Evolutionary conservation across 495 filamentous ascomycete species (phyloP).

Genomic region (Hypoxylon rickii): DNA sequence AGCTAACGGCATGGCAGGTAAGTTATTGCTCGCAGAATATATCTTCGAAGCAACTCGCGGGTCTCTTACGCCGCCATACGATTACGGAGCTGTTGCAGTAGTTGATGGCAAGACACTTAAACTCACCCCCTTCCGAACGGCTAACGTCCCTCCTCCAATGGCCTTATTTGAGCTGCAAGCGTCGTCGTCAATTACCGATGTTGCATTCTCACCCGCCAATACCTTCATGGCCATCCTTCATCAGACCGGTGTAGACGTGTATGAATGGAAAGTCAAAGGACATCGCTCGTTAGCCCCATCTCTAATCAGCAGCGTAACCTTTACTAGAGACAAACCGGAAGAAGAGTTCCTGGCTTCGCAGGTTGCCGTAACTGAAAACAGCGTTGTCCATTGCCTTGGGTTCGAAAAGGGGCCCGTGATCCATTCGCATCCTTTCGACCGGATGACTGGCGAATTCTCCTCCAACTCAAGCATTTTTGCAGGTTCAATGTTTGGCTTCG

Average conservation of each 20-base stretch:
- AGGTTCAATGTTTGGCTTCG: conserved; percentile 41
- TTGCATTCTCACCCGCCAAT: conserved; percentile 69
- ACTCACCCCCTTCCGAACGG: conserved; percentile 79
- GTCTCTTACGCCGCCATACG: conserved; percentile 70
- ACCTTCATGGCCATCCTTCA: conserved; percentile 75
- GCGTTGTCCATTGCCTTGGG: conserved; percentile 35
- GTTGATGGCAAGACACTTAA: conserved; percentile 83
- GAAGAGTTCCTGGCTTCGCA: conserved; percentile 27
- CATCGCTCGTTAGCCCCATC: conserved; percentile 41
- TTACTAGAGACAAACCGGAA: conserved; percentile 25
- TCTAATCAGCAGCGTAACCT: conserved; percentile 31
- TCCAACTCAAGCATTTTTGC: conserved; percentile 33
- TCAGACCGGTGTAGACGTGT: conserved; percentile 63
- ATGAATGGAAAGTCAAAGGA: conserved; percentile 62
- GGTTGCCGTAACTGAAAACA: conserved; percentile 36
- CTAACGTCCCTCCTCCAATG: conserved; percentile 93
- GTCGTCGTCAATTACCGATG: conserved; percentile 68
- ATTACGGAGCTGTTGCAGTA: conserved; percentile 83
- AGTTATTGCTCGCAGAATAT: conserved; percentile 68
- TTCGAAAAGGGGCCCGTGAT: conserved; percentile 31
- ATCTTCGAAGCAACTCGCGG: conserved; percentile 68
- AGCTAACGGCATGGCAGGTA: conserved; percentile 43
- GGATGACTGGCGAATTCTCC: conserved; percentile 33
- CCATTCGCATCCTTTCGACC: conserved; percentile 33
- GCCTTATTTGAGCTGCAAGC: conserved; percentile 73